Percentiles rank a stretch among this genome's conserved stretches.
phyloP scores from a whole-genome alignment of 495 filamentous ascomycete genomes.

The Lindgomyces ingoldianus region DNA sequence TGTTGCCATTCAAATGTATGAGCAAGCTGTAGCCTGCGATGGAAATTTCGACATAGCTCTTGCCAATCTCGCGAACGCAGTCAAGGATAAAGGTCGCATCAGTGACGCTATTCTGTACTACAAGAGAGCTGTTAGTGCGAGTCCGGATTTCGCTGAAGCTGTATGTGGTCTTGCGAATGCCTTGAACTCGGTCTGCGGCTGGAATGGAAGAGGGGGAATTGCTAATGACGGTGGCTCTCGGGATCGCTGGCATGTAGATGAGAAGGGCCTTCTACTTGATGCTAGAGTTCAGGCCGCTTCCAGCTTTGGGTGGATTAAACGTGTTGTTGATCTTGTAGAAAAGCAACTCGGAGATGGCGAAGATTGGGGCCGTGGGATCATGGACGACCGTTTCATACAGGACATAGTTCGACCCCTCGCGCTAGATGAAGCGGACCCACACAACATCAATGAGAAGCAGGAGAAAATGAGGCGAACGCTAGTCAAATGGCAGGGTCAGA shows the following conservation, averaged over 20 bases:
- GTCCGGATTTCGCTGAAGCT: slow-evolving; percentile 94
- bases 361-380: slow-evolving; percentile 76
- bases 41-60: slow-evolving; percentile 93
- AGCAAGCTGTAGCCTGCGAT: slow-evolving; percentile 89
- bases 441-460: slow-evolving; percentile 46
- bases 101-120: slow-evolving; percentile 93
- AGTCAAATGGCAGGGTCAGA: slow-evolving; percentile 69
- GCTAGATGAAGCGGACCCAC: slow-evolving; percentile 40
- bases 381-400: slow-evolving; percentile 59
- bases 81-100: slow-evolving; percentile 93
- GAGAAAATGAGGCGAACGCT: slow-evolving; percentile 52
- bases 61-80: slow-evolving; percentile 95
- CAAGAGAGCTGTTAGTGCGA: slow-evolving; percentile 81
- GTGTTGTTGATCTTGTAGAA: slow-evolving; percentile 91
- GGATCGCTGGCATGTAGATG: slow-evolving; percentile 94
- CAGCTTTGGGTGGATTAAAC: slow-evolving; percentile 84
- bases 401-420: slow-evolving; percentile 54
- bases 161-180: slow-evolving; percentile 96
- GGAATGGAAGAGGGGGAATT: slow-evolving; percentile 87
- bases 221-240: slow-evolving; percentile 66
- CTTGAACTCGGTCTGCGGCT: slow-evolving; percentile 94
- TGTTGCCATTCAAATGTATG: slow-evolving; percentile 95
- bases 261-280: slow-evolving; percentile 80
- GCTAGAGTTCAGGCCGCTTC: slow-evolving; percentile 57
- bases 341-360: slow-evolving; percentile 88